Base-by-base conservation (phyloP, 345 rosid genomes). In the Lepidium aucheri region DNA sequence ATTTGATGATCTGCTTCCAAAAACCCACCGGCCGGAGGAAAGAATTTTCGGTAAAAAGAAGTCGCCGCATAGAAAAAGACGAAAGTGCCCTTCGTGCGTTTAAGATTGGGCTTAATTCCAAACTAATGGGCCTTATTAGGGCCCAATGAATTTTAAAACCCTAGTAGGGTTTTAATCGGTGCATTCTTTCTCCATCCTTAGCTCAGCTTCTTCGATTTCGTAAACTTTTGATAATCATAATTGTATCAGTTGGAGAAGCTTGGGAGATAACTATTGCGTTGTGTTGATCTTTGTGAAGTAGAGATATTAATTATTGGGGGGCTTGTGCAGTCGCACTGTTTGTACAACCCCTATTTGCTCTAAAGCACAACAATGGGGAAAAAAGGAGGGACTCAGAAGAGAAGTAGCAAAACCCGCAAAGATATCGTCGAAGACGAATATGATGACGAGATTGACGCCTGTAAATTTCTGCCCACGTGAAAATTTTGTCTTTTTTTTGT, bases 391-490 rank as follows among this genome's bases (percentile, higher is more conserved):
- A 57, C 60, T 72, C 81, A 53, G 56, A 83, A 74, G 59, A 79
- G 72, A 67, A 79, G 78, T 18, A 68, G 39, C 20, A 79, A 74
- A 76, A 73, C 81, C 44, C 78, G 68, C 18, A 56, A 59, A 20
- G 80, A 73, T 22, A 63, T 77, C 60, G 68, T 15, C 32, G 82
- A 79, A 20, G 78, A 79, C 0, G 63, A 69, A 67, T 84, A 80
- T 66, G 77, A 84, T 76, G 87, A 89, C 30, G 94, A 86, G 59
- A 83, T 86, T 41, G 96, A 88, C 72, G 76, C 85, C 32, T 89
- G 98, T 91, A 76, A 65, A 30, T 53, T 35, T 33, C 22, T 59
- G 12, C 55, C 40, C 55, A 8, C 9, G 1, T 53, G 7, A 52
- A 5, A 50, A 5, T 0, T 16, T 35, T 44, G 6, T 45, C 41